Evolutionary conservation across 495 filamentous ascomycete species (phyloP).

Genomic region (Haplographium delicatum): DNA sequence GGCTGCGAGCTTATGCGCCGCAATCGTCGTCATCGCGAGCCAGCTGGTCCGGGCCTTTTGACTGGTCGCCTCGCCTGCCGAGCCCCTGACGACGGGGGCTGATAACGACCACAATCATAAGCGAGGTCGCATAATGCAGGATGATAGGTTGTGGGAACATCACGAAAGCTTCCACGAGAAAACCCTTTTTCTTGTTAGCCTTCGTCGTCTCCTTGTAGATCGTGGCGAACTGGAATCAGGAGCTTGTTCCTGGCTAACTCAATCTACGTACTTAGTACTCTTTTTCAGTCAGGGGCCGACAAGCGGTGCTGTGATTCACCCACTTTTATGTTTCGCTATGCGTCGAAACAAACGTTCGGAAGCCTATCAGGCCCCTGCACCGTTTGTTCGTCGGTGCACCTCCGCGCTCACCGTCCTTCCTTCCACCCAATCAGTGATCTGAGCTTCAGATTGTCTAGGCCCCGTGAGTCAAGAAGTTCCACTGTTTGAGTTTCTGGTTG

Average conservation of each 20-base stretch:
- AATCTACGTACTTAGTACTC: not conserved
- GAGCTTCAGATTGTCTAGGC: conserved; percentile 12
- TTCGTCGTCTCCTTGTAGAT: not conserved
- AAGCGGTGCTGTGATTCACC: not conserved
- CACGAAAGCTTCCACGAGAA: not conserved
- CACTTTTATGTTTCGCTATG: conserved; percentile 14
- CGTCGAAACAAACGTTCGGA: conserved; percentile 20
- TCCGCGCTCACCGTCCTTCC: conserved; percentile 5
- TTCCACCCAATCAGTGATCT: conserved; percentile 17
- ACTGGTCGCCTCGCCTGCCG: conserved; percentile 3
- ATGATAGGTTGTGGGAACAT: conserved; percentile 1
- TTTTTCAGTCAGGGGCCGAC: conserved; percentile 15
- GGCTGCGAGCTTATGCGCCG: conserved; percentile 4
- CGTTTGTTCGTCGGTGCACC: conserved; percentile 15
- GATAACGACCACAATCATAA: not conserved
- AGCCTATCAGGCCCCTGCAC: conserved; percentile 20
- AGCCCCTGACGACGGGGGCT: not conserved
- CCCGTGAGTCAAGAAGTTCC: not conserved
- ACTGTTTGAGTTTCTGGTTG: conserved; percentile 6
- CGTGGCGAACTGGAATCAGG: not conserved
- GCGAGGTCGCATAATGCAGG: not conserved
- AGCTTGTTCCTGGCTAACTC: not conserved
- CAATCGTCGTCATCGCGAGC: too few relatives aligned
- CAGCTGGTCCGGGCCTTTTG: not conserved
- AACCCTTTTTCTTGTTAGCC: not conserved